Base-by-base conservation (phyloP, 202 grass and related monocot genomes). In the Hordeum pubiflorum region DNA sequence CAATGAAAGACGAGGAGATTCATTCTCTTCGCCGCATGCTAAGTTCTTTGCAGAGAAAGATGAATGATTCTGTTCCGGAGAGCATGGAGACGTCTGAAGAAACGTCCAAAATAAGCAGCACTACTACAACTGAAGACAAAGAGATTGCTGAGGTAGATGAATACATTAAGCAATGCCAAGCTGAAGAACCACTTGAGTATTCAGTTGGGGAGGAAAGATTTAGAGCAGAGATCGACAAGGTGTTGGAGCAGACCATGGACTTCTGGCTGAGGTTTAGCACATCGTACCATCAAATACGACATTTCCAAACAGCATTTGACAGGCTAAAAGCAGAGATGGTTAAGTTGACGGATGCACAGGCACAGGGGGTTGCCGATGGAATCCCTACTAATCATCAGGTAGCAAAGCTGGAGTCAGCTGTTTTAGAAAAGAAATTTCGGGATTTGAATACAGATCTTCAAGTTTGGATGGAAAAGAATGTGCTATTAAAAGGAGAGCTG, bases 211-310 rank as follows among this genome's bases (percentile, higher is more conserved):
- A 98, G 78, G 78, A 86, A 36, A 95, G 91, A 84, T 87, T 94
- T 71, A 88, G 89, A 85, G 77, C 67, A 38, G 86, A 95, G 40
- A 89, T 98, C 48, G 90, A 91, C 87, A 86, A 80, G 3, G 81
- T 98, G 7, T 82, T 98, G 70, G 87, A 94, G 40, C 87, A 93
- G 79, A 98, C 91, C 76, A 78, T 95, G 82, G 92, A 95, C 69
- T 98, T 98, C 79, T 98, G 96, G 96, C 83, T 99, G 83, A 89
- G 96, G 70, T 99, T 99, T 36, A 89, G 92, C 71, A 95, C 92
- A 76, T 95, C 90, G 43, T 99, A 95, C 76, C 92, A 95, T 82
- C 90, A 99, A 86, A 93, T 95, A 80, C 83, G 77, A 31, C 73
- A 93, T 64, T 99, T 95, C 46, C 92, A 99, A 84, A 85, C 80